These are phyloP conservation scores for Krasilnikovozyma curviuscula DNA, from an alignment of 768 basidiomycete species.

Conservation along the genomic window DNA sequence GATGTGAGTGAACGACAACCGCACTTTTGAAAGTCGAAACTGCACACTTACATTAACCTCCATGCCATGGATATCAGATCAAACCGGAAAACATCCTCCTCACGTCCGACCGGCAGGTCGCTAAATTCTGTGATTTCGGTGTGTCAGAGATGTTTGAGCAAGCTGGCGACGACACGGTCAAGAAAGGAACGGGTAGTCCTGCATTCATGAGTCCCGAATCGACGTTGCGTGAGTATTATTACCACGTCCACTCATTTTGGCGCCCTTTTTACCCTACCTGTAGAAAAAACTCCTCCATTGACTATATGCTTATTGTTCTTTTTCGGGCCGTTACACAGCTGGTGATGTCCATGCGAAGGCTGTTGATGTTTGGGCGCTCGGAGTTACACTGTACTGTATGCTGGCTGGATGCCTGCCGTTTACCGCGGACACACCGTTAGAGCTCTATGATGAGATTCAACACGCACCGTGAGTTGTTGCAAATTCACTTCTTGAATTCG, in stretches of 20 bases:
- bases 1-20: constrained; percentile 18
- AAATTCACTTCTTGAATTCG: neutral
- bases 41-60: neutral
- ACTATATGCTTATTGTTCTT: neutral
- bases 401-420: constrained; percentile 24
- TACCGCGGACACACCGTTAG: constrained; percentile 21
- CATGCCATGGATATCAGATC: constrained; percentile 13
- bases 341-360: too few species aligned
- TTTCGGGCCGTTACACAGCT: neutral
- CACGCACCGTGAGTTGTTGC: constrained; percentile 18
- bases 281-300: neutral
- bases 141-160: constrained; percentile 26
- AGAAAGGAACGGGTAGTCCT: constrained; percentile 25
- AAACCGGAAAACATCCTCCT: constrained; percentile 27
- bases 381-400: constrained; percentile 28
- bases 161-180: constrained; percentile 23
- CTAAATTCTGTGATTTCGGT: constrained; percentile 28
- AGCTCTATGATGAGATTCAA: constrained; percentile 23
- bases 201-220: constrained; percentile 27
- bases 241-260: too few species aligned
- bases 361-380: constrained; percentile 13
- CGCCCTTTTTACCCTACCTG: neutral
- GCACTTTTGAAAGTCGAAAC: neutral
- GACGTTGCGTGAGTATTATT: constrained; percentile 15
- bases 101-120: constrained; percentile 18